Base-by-base conservation (phyloP, 495 filamentous ascomycete species). In the Immersiella caudata region DNA sequence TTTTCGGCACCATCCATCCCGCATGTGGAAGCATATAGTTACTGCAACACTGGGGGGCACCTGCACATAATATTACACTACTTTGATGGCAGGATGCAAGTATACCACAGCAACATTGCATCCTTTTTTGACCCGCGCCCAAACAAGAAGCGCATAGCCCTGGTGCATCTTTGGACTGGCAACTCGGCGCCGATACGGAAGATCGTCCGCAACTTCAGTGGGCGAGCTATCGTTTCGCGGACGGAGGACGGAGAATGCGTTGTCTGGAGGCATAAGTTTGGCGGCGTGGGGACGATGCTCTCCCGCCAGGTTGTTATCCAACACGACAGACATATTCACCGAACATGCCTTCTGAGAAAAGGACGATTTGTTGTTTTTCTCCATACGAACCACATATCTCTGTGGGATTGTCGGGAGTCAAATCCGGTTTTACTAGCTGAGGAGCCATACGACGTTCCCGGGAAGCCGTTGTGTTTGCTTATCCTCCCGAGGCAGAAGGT, bases 81-180 rank as follows among this genome's bases (percentile, higher is more conserved):
- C 70, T 97, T 97, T 71, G 92, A 96, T 67, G 94, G 94, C 57
- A 86, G 86, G 54, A 86, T 98, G 65, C 87, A 90, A 68, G 92
- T 93, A 81, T 92, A 91, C 74, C 86, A 93, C 67, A 90, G 87
- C 64, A 88, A 88, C 65, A 81, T 97, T 22, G 92, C 96, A 68
- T 82, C 88, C 54, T 79, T 98, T 16, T 91, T 98, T 66, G 95
- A 95, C 77, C 90, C 91, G 9, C 86, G 88, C 12, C 86, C 89
- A 20, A 87, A 87, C 35, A 76, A 80, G n/a, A 82, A 85, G 59
- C 85, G 93, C 8, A 77, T 96, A 21, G 70, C 75, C 16, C 78
- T 83, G 26, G 85, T 79, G 64, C 81, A 86, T 7, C 83, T 89
- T 11, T 96, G 93, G 90, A 92, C 93, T 21, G 94, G 94, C 8